A percentile compares a stretch with the other conserved stretches of the same genome.
phyloP scores from a whole-genome alignment of 257 asterid genomes.

The Capsicum baccatum region DNA sequence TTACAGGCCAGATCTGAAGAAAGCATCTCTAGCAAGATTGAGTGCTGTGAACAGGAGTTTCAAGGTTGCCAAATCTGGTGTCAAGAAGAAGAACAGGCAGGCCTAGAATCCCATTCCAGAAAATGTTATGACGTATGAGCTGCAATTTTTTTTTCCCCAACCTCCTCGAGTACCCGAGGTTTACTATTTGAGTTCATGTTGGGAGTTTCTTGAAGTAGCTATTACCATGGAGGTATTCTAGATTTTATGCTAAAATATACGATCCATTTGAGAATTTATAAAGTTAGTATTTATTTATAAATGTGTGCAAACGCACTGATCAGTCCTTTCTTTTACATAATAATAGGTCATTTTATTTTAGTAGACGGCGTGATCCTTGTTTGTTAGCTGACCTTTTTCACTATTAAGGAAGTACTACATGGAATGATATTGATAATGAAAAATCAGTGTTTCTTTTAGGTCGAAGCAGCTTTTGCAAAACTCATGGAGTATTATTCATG shows the following conservation, averaged over 20 bases:
- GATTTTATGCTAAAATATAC: not conserved
- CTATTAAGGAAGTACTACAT: too few species aligned
- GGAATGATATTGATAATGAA: too few species aligned
- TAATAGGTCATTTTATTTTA: not conserved
- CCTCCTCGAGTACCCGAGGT: not conserved
- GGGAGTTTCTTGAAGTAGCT: conserved; percentile 5
- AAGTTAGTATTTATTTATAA: not conserved
- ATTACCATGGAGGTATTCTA: not conserved
- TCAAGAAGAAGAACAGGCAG: conserved; percentile 90
- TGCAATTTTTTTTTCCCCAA: not conserved
- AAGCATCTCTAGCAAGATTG: conserved; percentile 87
- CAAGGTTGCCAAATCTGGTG: conserved; percentile 84
- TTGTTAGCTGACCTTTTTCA: too few species aligned
- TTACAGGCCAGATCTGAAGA: conserved; percentile 88
- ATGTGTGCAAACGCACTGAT: not conserved
- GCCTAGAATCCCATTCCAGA: conserved; percentile 27
- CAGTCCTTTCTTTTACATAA: not conserved
- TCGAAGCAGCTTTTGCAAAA: too few species aligned
- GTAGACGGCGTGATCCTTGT: too few species aligned
- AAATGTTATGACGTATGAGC: conserved; percentile 19
- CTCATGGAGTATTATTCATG: too few species aligned
- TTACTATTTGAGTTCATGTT: not conserved
- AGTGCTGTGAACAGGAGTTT: conserved; percentile 82
- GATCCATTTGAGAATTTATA: not conserved
- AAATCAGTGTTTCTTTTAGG: too few species aligned